Evolutionary conservation across 768 basidiomycete species (phyloP).

Genomic region (Suillus variegatus): DNA sequence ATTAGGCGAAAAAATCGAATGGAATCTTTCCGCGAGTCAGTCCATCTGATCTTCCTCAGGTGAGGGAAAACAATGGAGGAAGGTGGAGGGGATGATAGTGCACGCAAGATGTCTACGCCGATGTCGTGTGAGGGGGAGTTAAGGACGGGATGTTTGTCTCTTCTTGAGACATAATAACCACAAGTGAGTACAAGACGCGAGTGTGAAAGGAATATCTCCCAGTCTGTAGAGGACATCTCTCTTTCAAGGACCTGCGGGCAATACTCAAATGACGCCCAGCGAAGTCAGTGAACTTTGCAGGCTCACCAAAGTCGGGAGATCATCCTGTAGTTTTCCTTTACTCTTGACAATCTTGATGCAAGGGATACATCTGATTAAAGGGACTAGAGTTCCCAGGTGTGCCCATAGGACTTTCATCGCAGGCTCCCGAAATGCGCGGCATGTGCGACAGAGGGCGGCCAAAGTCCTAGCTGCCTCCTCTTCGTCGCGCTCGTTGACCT

Average conservation of each 20-base stretch:
- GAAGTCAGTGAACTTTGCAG: neutral
- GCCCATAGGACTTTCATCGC: slow-evolving; percentile 11
- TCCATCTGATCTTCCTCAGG: slow-evolving; percentile 5
- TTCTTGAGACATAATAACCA: slow-evolving; percentile 7
- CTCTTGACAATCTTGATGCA: neutral
- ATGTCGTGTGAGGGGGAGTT: slow-evolving; percentile 6
- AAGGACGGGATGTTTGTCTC: slow-evolving; percentile 7
- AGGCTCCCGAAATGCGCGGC: slow-evolving; percentile 6
- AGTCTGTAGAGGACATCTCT: neutral
- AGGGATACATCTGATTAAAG: slow-evolving; percentile 6
- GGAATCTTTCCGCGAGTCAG: slow-evolving; percentile 2
- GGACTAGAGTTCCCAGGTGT: slow-evolving; percentile 3
- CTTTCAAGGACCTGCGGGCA: neutral
- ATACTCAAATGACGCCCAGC: neutral
- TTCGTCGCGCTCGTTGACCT: slow-evolving; percentile 6
- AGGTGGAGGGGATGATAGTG: slow-evolving; percentile 5
- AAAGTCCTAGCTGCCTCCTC: slow-evolving; percentile 5
- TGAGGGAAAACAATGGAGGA: slow-evolving; percentile 1
- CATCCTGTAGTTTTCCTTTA: neutral
- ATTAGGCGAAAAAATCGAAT: slow-evolving; percentile 5
- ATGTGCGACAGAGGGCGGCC: slow-evolving; percentile 9
- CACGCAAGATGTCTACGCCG: neutral
- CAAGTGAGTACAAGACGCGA: slow-evolving; percentile 2
- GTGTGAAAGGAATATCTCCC: slow-evolving; percentile 6
- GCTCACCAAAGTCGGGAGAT: slow-evolving; percentile 4